A percentile compares a stretch with the other conserved stretches of the same genome.
phyloP scores from a whole-genome alignment of 371 early-diverging fungal species.

The Furculomyces boomerangus region DNA sequence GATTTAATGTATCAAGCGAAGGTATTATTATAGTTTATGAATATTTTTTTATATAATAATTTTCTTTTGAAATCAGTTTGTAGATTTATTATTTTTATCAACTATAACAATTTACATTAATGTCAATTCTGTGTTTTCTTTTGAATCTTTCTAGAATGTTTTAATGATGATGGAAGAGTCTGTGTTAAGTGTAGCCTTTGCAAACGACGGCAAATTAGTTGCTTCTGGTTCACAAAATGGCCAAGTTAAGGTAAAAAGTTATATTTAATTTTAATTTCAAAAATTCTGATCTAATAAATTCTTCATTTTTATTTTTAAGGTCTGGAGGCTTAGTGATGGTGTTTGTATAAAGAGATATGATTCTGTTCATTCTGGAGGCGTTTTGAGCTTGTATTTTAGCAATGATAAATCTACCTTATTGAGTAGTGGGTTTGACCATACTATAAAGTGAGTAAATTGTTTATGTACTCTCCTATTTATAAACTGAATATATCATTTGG shows the following conservation, averaged over 20 bases:
- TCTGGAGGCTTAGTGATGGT: slow-evolving; percentile 69
- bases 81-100: background rate
- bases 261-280: background rate
- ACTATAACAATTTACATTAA: background rate
- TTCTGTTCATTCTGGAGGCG: slow-evolving; percentile 69
- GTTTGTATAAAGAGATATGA: slow-evolving; percentile 47
- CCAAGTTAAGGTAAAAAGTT: slow-evolving; percentile 39
- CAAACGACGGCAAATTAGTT: slow-evolving; percentile 53
- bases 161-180: slow-evolving; percentile 82
- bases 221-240: slow-evolving; percentile 77
- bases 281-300: background rate
- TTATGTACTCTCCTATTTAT: background rate
- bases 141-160: slow-evolving; percentile 36
- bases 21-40: slow-evolving; percentile 21
- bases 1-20: slow-evolving; percentile 80
- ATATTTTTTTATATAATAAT: background rate
- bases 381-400: slow-evolving; percentile 56
- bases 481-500: background rate
- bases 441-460: slow-evolving; percentile 29
- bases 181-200: slow-evolving; percentile 56
- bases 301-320: slow-evolving; percentile 7
- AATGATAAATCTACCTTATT: slow-evolving; percentile 56
- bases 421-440: slow-evolving; percentile 60
- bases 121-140: background rate
- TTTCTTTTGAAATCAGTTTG: background rate